Evolutionary conservation across 176 grass and related monocot species (phyloP), one percentile per base, ranked within the genome.

Genomic region (Canna indica): DNA sequence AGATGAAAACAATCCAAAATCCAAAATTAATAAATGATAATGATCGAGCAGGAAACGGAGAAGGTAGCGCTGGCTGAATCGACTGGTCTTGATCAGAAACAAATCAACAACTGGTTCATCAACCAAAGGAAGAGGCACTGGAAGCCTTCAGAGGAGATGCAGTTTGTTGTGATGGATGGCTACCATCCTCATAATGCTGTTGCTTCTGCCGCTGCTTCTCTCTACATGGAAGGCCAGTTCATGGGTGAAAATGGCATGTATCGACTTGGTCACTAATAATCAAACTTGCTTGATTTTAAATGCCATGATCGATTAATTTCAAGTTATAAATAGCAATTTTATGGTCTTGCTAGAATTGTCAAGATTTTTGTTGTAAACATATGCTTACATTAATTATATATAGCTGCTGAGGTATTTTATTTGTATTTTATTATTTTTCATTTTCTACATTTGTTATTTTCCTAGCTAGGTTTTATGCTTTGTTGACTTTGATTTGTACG

Each of bases 101-200:
- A 96, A 81, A 88, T 96, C 76, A 96, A 88, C 80, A 96, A 96
- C 78, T 96, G 91, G 91, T 96, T 96, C 85, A 91, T 96, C 75
- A 96, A 96, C 82, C 91, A 96, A 82, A 71, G 91, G 78, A 96
- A 96, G 83, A 69, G 91, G 75, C 91, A 96, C 67, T 96, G 91
- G 91, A 96, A 86, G 65, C 88, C 88, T 6, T 69, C 91, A 41
- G 91, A 80, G 47, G 91, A 73, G 50, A 67, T 76, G 83, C 83
- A 82, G 67, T 78, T 83, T 60, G 80, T 82, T 36, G 60, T 89
- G 15, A 69, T 82, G 85, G 91, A 88, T 3, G 80, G 83, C 56
- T 84, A 83, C 78, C 82, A 83, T 67, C 72, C 67, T 36, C 77
- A 33, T 18, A 71, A 75, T 20, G 60, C 74, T 1, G 9, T 11